Evolutionary conservation across 495 filamentous ascomycete species (phyloP).

Genomic region (Trichoderma reesei): DNA sequence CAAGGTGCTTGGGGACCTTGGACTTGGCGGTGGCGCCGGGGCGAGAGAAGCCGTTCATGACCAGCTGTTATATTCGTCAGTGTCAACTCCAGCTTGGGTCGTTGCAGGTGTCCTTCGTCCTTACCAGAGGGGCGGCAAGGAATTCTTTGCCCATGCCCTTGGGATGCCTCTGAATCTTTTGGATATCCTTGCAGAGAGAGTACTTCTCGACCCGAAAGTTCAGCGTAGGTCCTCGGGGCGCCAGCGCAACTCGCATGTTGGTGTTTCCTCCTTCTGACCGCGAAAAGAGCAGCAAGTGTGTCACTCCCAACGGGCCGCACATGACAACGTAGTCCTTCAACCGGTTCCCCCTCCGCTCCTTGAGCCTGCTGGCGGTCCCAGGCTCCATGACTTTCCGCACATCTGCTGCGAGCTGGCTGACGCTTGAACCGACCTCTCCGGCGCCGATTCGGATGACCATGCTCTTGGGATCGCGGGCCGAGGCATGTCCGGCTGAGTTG

Average conservation of each 20-base stretch:
- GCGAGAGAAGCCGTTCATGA: slow-evolving; percentile 95
- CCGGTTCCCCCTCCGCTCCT: slow-evolving; percentile 84
- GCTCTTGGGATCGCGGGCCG: slow-evolving; percentile 67
- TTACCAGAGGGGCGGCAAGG: slow-evolving; percentile 65
- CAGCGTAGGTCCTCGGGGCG: slow-evolving; percentile 84
- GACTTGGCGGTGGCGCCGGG: slow-evolving; percentile 54
- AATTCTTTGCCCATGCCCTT: slow-evolving; percentile 74
- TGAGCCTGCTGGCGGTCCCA: slow-evolving; percentile 74
- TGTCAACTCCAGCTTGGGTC: slow-evolving; percentile 12
- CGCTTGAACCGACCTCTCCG: slow-evolving; percentile 81
- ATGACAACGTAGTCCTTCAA: slow-evolving; percentile 90
- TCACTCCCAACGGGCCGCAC: slow-evolving; percentile 89
- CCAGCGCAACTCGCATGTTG: slow-evolving; percentile 80
- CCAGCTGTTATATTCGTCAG: slow-evolving; percentile 44
- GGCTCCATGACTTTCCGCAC: slow-evolving; percentile 93
- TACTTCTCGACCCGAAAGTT: slow-evolving; percentile 96
- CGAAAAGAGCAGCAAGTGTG: slow-evolving; percentile 91
- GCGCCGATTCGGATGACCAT: slow-evolving; percentile 98
- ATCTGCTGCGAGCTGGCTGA: slow-evolving; percentile 87
- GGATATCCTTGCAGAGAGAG: slow-evolving; percentile 83
- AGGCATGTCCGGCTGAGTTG: slow-evolving; percentile 26
- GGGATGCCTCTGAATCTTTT: slow-evolving; percentile 70
- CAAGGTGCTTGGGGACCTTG: slow-evolving; percentile 71
- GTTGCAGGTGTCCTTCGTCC: slow-evolving; percentile 7
- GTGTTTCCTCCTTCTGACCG: slow-evolving; percentile 82